These are phyloP conservation scores for Sisymbrium irio DNA, from an alignment of 345 rosid genomes.

Conservation along the genomic window DNA sequence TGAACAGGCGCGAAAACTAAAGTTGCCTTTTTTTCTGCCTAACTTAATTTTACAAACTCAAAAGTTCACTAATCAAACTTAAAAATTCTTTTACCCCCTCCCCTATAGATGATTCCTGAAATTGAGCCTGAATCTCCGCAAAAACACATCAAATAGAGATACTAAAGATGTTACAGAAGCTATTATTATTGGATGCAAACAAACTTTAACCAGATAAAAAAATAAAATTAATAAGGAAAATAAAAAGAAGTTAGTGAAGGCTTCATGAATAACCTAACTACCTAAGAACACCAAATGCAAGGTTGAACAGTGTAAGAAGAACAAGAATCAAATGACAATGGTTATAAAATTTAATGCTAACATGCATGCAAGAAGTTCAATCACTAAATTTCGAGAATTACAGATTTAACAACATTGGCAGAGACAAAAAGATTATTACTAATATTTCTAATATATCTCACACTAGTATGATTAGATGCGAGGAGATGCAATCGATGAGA, in stretches of 20 bases:
- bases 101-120: constrained; percentile 28
- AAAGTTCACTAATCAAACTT: neutral
- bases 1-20: constrained; percentile 23
- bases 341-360: constrained; percentile 9
- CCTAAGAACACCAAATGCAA: constrained; percentile 21
- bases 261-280: constrained; percentile 28
- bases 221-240: neutral
- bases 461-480: neutral
- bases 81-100: neutral
- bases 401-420: neutral
- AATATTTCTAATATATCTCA: neutral
- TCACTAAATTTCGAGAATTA: constrained; percentile 17
- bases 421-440: neutral
- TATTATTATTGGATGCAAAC: neutral
- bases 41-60: constrained; percentile 20
- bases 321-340: constrained; percentile 5
- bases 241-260: constrained; percentile 7
- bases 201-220: neutral
- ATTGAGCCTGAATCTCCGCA: constrained; percentile 34
- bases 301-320: neutral
- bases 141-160: neutral
- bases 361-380: constrained; percentile 33
- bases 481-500: neutral
- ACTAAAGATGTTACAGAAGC: neutral
- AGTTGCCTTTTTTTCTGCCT: constrained; percentile 18